Conservation (phyloP, 441 rosid genomes). For the Populus hybrid region DNA sequence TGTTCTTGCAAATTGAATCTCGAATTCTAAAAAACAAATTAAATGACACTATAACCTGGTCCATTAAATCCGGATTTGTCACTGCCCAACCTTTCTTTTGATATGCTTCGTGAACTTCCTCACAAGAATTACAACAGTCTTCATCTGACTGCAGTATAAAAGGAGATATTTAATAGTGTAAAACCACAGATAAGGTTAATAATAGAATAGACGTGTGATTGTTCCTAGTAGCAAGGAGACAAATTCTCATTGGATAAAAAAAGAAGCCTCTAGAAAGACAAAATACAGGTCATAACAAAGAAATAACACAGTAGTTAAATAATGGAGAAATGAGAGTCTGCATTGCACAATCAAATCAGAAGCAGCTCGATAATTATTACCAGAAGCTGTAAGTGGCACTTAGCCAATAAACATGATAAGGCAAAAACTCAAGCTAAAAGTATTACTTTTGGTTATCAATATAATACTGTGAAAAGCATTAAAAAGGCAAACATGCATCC, state of each 20-base stretch:
- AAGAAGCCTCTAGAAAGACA: background rate
- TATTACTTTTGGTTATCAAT: no score
- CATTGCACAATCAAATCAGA: background rate
- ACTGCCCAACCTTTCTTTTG: conserved; percentile 94
- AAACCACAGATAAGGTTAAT: background rate
- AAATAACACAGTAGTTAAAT: background rate
- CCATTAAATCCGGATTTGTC: conserved; percentile 73
- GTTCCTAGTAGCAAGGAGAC: background rate
- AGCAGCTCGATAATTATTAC: background rate
- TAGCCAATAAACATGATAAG: background rate
- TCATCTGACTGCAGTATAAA: conserved; percentile 59
- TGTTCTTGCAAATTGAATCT: background rate
- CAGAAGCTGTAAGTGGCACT: background rate
- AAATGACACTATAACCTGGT: conserved; percentile 55
- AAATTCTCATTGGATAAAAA: background rate
- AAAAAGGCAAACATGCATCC: no score
- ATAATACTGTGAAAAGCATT: no score
- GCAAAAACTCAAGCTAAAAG: no score
- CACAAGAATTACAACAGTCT: conserved; percentile 86
- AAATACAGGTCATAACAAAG: background rate
- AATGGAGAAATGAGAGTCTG: background rate
- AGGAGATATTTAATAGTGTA: background rate
- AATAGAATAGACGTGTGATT: background rate
- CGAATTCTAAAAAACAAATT: background rate
- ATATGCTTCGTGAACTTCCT: conserved; percentile 97